Base-by-base conservation (phyloP, 768 basidiomycete species). In the Pisolithus marmoratus region DNA sequence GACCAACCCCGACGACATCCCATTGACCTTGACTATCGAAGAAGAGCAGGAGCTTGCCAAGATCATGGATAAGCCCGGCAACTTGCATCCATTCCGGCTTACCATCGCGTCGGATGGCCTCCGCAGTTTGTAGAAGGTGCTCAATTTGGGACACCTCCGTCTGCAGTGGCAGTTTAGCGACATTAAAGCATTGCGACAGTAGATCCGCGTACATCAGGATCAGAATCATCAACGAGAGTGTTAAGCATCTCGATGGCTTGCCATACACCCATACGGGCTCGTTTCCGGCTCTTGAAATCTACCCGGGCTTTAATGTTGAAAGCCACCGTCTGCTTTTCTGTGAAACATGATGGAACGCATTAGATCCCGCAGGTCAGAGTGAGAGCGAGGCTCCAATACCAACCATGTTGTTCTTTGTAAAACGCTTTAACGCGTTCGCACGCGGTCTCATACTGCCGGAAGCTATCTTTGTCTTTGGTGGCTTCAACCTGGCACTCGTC, bases 61-160 rank as follows among this genome's bases (percentile, higher is more conserved):
- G 80, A 67, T 94, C 92, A 61, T 94, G 92, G 38, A 93, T 78
- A 19, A 94, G 79, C 3, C 91, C 91, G 27, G 87, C 81, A 51
- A 91, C 80, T 72, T 91, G 89, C 90, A 92, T 91, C 90, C 90
- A 92, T 56, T 93, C 90, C 0, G 90, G 90, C 63, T 90, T 89
- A 0, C 88, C 90, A 55, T 92, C 90, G 22, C 79, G 74, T 42
- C 90, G 78, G 57, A 93, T 91, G 11, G 90, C 89, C 61, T 93
- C 90, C n/a, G 90, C 90, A 0, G 90, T 93, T 63, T 94, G 93
- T 1, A 94, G 76, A 3, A 94, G 76, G 63, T 95, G 93, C 59
- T 93, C 89, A 29, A 95, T 93, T 71, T 95, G 92, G 34, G 89
- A 83, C 26, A 89, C 68, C 56, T 72, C 75, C 2, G 87, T 88